Evolutionary conservation across 768 basidiomycete species (phyloP), one percentile per base, ranked within the genome.

Genomic region (Mycena sanguinolenta): DNA sequence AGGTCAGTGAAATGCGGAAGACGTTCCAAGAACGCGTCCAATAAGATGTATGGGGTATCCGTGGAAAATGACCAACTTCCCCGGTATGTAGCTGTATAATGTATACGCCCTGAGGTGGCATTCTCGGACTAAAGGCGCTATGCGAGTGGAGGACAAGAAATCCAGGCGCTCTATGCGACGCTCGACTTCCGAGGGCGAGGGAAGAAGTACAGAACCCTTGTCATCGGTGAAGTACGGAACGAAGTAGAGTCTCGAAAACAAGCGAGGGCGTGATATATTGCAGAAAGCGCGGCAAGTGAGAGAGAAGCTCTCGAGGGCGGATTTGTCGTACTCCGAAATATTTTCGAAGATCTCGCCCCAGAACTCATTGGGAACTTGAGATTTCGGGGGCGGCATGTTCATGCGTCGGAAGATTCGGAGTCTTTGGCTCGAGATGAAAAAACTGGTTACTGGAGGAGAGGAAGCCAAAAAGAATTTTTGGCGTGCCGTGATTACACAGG

Each of bases 311-410:
- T n/a, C 13, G 10, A 50, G 21, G n/a, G 46, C 14, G 28, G 17
- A 34, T 2, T 16, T 27, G 42, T 58, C 57, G 16, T 55, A 42
- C 14, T 64, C 19, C 25, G 13, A 9, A 49, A 58, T 6, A 27
- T 65, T 38, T 32, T 28, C 13, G 16, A 58, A 27, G 1, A 58
- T 28, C 28, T 58, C 64, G 5, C 27, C 4, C 63, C 63, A 64
- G 19, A 64, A 39, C 28, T 64, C 63, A 19, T 64, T 55, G 14
- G 63, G 63, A 64, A 64, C n/a, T 42, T 39, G 58, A 10, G n/a
- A n/a, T n/a, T n/a, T n/a, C n/a, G n/a, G n/a, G n/a, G n/a, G n/a
- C n/a, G n/a, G n/a, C n/a, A n/a, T n/a, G n/a, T n/a, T n/a, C n/a
- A n/a, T n/a, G n/a, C n/a, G n/a, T n/a, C n/a, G n/a, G n/a, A n/a